Percentiles rank a stretch among this genome's conserved stretches.
phyloP scores from a whole-genome alignment of 1,284 basidiomycete genomes.

The Ganoderma lingzhi region DNA sequence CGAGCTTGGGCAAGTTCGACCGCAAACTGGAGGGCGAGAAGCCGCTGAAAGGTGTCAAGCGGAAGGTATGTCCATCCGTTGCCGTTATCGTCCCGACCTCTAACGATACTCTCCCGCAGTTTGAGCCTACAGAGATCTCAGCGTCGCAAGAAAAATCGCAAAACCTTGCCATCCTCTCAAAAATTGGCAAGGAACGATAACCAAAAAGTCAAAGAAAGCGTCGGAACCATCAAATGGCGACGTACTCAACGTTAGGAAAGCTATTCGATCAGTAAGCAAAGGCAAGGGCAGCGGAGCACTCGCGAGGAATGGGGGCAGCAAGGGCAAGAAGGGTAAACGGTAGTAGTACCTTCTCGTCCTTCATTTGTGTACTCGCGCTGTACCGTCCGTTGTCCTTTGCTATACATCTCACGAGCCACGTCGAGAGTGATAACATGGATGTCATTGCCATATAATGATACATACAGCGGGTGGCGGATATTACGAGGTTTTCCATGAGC shows the following conservation, averaged over 20 bases:
- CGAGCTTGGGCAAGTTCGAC: constrained; percentile 94
- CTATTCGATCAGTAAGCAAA: constrained; percentile 79
- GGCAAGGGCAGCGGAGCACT: constrained; percentile 70
- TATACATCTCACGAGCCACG: neutral
- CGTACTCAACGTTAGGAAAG: constrained; percentile 87
- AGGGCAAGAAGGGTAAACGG: constrained; percentile 37
- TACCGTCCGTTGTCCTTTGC: neutral
- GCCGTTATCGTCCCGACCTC: no score
- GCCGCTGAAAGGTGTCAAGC: constrained; percentile 87
- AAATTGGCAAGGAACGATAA: constrained; percentile 69
- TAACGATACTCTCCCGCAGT: constrained; percentile 53
- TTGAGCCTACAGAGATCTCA: constrained; percentile 81
- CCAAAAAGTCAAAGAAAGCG: constrained; percentile 60
- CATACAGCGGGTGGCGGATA: constrained; percentile 28
- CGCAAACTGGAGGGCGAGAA: constrained; percentile 91
- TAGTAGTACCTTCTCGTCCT: constrained; percentile 14
- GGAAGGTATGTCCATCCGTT: constrained; percentile 73
- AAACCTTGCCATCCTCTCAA: constrained; percentile 79
- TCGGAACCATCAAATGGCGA: constrained; percentile 55
- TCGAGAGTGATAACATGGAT: constrained; percentile 20
- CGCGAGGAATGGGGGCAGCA: constrained; percentile 40
- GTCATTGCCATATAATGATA: constrained; percentile 32
- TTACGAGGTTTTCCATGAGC: constrained; percentile 14
- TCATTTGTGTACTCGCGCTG: neutral
- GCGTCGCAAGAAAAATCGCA: constrained; percentile 73